Evolutionary conservation across 2,329 filamentous ascomycete species (phyloP).

Genomic region (Alternaria sp.): DNA sequence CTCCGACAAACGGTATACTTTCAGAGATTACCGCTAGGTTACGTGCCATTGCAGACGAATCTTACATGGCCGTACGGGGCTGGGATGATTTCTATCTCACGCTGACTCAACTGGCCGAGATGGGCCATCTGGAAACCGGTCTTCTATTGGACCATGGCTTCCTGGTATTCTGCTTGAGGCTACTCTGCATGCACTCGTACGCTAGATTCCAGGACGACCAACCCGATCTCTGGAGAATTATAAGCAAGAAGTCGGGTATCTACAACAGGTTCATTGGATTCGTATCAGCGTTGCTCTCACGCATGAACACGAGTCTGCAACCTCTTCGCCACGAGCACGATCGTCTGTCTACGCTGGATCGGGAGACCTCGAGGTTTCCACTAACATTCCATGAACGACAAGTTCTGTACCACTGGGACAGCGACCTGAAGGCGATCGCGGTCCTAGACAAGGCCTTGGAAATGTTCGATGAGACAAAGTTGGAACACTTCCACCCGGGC

Average conservation of each 20-base stretch:
- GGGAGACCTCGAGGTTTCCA: constrained; percentile 33
- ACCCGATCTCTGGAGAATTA: constrained; percentile 32
- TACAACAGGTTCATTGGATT: constrained; percentile 43
- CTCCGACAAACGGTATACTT: constrained; percentile 24
- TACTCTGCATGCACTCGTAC: constrained; percentile 39
- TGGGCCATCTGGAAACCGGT: constrained; percentile 38
- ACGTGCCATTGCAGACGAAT: constrained; percentile 28
- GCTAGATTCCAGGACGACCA: constrained; percentile 15
- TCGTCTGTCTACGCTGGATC: constrained; percentile 30
- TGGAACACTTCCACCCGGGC: constrained; percentile 42
- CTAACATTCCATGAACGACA: constrained; percentile 30
- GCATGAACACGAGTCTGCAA: constrained; percentile 32
- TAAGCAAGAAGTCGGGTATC: constrained; percentile 40
- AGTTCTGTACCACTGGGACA: constrained; percentile 35
- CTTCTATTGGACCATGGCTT: constrained; percentile 35
- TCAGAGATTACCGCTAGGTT: constrained; percentile 25
- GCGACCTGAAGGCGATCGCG: constrained; percentile 36
- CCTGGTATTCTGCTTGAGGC: constrained; percentile 35
- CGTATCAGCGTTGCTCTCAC: constrained; percentile 33
- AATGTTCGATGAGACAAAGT: constrained; percentile 37
- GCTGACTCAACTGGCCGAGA: constrained; percentile 34
- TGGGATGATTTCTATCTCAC: constrained; percentile 48
- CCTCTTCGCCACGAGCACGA: constrained; percentile 12
- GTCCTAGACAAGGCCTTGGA: constrained; percentile 47
- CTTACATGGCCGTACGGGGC: constrained; percentile 27